A percentile compares a stretch with the other conserved stretches of the same genome.
Evolutionary conservation across 140 eudicot genomes (phyloP).

Genomic region (Artemisia princeps): DNA sequence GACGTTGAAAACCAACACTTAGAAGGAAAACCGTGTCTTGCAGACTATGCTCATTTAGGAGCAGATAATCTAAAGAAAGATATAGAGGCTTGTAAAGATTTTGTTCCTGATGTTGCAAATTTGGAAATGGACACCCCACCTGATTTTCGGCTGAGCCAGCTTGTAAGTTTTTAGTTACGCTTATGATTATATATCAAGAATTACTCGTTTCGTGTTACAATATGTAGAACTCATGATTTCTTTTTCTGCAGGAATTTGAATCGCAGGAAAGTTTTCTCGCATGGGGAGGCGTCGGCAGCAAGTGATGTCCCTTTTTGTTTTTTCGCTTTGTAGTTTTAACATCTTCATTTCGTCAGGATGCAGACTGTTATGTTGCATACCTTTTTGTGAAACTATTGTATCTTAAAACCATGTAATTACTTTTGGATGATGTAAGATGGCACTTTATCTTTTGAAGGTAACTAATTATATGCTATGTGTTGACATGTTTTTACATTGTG

Average conservation of each 20-base stretch:
- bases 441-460: conserved; percentile 16
- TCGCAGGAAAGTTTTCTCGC: conserved; percentile 69
- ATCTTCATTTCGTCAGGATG: conserved; percentile 15
- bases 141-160: conserved; percentile 81
- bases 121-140: conserved; percentile 63
- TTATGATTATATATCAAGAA: neutral
- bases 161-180: conserved; percentile 37
- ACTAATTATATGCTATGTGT: conserved; percentile 21
- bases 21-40: conserved; percentile 39
- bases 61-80: conserved; percentile 66
- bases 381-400: conserved; percentile 22
- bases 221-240: neutral
- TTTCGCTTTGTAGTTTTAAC: neutral
- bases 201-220: neutral
- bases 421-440: conserved; percentile 15
- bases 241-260: conserved; percentile 56
- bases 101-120: conserved; percentile 64
- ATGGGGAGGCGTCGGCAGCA: conserved; percentile 61
- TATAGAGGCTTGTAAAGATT: conserved; percentile 62
- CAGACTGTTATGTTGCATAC: conserved; percentile 9
- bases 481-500: neutral
- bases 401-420: conserved; percentile 6
- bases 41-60: conserved; percentile 59
- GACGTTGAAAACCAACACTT: conserved; percentile 24
- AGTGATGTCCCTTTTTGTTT: conserved; percentile 5